Evolutionary conservation across 805 yeast species (phyloP).

Genomic region (Saturnispora quitensis): DNA sequence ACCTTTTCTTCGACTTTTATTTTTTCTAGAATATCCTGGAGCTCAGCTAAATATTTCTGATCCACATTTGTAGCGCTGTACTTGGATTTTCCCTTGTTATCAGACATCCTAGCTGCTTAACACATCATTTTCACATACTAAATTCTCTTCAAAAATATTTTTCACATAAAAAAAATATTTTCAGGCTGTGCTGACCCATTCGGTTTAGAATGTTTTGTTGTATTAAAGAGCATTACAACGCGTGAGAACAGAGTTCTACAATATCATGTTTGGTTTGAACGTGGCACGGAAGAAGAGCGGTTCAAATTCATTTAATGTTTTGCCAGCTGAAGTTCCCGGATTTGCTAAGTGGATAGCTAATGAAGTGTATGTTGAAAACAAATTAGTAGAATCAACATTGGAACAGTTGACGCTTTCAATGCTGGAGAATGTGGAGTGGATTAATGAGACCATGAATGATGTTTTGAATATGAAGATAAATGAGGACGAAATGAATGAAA

Average conservation of each 20-base stretch:
- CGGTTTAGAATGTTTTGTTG: neutral
- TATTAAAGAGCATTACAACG: neutral
- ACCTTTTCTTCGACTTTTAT: constrained; percentile 9
- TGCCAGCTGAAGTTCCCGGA: constrained; percentile 20
- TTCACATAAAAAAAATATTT: neutral
- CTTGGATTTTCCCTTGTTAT: constrained; percentile 1
- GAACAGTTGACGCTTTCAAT: constrained; percentile 20
- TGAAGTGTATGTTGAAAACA: constrained; percentile 22
- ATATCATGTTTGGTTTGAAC: constrained; percentile 24
- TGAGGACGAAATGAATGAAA: neutral
- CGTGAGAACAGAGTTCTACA: neutral
- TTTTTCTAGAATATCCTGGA: constrained; percentile 13
- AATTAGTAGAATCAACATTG: constrained; percentile 18
- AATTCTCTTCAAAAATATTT: neutral
- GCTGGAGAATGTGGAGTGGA: constrained; percentile 24
- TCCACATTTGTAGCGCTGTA: constrained; percentile 1
- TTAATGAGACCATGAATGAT: constrained; percentile 23
- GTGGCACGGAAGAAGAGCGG: constrained; percentile 16
- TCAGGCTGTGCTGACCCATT: constrained; percentile 2
- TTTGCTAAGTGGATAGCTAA: constrained; percentile 28
- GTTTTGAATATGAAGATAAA: constrained; percentile 8
- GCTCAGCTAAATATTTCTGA: constrained; percentile 6
- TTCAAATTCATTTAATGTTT: constrained; percentile 3
- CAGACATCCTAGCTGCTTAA: constrained; percentile 1
- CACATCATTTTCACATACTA: neutral